Evolutionary conservation across 176 grass and related monocot species (phyloP).

Genomic region (Panicum miliaceum): DNA sequence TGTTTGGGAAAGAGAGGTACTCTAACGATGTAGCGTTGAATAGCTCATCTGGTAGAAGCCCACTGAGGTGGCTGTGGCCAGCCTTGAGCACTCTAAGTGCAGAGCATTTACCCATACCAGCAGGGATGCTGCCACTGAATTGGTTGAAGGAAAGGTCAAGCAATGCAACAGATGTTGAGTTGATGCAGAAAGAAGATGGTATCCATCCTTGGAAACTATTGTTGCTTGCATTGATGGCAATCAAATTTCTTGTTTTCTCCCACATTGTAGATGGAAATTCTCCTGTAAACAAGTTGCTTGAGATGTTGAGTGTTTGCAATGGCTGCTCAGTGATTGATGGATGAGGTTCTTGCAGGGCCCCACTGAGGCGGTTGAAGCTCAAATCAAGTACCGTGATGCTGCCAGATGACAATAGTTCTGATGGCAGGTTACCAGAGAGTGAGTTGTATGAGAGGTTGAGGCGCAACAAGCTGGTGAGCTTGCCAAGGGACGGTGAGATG

Average conservation of each 20-base stretch:
- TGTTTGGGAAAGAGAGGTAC: conserved; percentile 18
- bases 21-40: conserved; percentile 26
- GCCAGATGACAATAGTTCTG: not conserved
- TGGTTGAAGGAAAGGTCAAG: conserved; percentile 38
- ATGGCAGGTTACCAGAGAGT: conserved; percentile 11
- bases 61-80: conserved; percentile 22
- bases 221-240: conserved; percentile 34
- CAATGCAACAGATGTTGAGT: not conserved
- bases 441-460: conserved; percentile 43
- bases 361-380: conserved; percentile 39
- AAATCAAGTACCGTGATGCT: conserved; percentile 24
- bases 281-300: conserved; percentile 42
- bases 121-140: conserved; percentile 9
- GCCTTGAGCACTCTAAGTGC: conserved; percentile 13
- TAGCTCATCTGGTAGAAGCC: conserved; percentile 23
- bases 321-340: not conserved
- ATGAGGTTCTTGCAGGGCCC: not conserved
- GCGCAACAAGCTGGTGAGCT: conserved; percentile 5
- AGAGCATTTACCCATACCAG: conserved; percentile 19
- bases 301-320: conserved; percentile 42
- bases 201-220: conserved; percentile 40
- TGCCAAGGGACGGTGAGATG: conserved; percentile 25
- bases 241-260: not conserved
- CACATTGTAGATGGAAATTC: conserved; percentile 16
- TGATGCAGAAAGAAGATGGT: conserved; percentile 18